A percentile compares a stretch with the other conserved stretches of the same genome.
phyloP scores from a whole-genome alignment of 2,329 filamentous ascomycete species.

The Aspergillus arachidicola region DNA sequence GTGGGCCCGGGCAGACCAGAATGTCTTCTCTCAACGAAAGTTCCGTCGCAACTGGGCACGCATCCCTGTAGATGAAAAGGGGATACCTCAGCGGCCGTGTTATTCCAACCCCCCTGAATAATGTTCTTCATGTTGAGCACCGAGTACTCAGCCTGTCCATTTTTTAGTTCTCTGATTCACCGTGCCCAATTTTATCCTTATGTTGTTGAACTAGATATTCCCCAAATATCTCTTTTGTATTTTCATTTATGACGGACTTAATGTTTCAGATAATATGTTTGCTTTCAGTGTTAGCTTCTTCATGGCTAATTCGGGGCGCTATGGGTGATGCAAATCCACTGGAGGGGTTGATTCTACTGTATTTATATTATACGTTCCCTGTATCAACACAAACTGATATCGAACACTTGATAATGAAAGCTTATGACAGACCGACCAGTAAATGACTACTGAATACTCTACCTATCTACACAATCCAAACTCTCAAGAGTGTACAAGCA shows the following conservation, averaged over 20 bases:
- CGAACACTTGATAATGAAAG: neutral
- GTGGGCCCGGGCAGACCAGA: constrained; percentile 38
- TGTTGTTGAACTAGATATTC: neutral
- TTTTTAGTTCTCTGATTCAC: neutral
- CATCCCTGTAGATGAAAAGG: constrained; percentile 35
- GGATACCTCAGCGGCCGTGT: constrained; percentile 31
- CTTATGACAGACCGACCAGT: neutral
- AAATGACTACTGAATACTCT: neutral
- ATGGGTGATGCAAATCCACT: neutral
- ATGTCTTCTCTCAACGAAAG: constrained; percentile 31
- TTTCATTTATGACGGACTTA: neutral
- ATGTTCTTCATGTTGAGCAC: neutral
- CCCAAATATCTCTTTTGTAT: neutral
- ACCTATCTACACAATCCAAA: too few relatives aligned
- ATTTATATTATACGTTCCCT: neutral
- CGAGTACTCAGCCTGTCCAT: neutral
- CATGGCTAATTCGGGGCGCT: neutral
- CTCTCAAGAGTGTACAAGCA: neutral
- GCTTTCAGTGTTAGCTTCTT: neutral
- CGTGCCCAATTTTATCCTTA: neutral
- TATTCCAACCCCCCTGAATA: neutral
- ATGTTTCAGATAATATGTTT: neutral
- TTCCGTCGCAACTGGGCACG: constrained; percentile 28
- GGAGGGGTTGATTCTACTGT: neutral
- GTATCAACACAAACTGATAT: neutral